Percentiles rank a stretch among this genome's conserved stretches.
Conservation (phyloP, 148 eudicot genomes). For the Vaccinium macrocarpon region DNA sequence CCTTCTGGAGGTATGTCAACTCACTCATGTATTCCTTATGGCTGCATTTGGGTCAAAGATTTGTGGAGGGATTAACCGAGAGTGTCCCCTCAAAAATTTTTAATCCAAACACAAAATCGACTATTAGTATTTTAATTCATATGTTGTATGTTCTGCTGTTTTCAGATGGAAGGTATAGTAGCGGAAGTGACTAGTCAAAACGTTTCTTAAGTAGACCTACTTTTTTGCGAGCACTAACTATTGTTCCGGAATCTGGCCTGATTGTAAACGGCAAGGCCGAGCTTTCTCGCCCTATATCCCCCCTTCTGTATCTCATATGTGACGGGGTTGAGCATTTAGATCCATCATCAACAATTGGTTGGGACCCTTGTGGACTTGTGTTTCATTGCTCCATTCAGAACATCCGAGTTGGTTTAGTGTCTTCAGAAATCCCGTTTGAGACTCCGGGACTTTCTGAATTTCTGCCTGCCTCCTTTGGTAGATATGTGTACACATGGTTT, state of each 20-base stretch:
- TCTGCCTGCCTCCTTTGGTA: conserved; percentile 13
- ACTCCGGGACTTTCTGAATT: conserved; percentile 12
- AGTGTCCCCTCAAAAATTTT: neutral
- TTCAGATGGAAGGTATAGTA: conserved; percentile 70
- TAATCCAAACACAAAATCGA: neutral
- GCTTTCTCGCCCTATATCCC: conserved; percentile 8
- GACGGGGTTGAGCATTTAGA: conserved; percentile 24
- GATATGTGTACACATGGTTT: conserved; percentile 1
- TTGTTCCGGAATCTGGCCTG: conserved; percentile 16
- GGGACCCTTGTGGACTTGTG: neutral
- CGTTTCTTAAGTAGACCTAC: neutral
- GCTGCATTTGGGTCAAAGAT: neutral
- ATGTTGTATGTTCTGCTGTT: conserved; percentile 16
- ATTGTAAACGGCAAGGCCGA: conserved; percentile 22
- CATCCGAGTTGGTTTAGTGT: conserved; percentile 20
- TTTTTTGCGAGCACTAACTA: conserved; percentile 17
- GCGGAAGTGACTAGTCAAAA: conserved; percentile 69
- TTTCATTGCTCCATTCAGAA: conserved; percentile 17
- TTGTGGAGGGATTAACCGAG: neutral
- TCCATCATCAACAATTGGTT: conserved; percentile 16
- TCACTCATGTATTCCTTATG: neutral
- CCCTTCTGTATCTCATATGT: conserved; percentile 3
- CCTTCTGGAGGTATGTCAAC: conserved; percentile 68
- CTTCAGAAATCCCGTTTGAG: conserved; percentile 18
- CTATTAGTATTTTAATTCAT: neutral